phyloP scores from a whole-genome alignment of 768 basidiomycete genomes.

The Dacryopinax primogenitus region DNA sequence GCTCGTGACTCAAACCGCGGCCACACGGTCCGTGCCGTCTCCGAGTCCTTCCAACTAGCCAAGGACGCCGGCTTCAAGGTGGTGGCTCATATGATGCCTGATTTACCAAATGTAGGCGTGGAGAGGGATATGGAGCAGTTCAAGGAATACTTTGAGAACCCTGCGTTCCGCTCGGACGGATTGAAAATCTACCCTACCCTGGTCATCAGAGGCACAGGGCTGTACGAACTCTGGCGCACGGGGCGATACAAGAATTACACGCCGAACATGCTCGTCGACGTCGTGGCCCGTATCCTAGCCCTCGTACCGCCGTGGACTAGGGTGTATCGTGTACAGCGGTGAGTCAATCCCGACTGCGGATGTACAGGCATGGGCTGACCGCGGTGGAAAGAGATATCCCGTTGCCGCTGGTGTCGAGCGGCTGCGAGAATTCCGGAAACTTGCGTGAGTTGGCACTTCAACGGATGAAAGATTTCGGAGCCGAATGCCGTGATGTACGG shows the following conservation, averaged over 20 bases:
- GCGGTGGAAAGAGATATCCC: conserved; percentile 69
- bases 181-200: conserved; percentile 97
- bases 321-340: conserved; percentile 96
- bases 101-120: conserved; percentile 92
- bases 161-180: conserved; percentile 91
- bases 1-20: conserved; percentile 97
- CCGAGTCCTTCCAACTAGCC: conserved; percentile 91
- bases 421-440: conserved; percentile 96
- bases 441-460: conserved; percentile 89
- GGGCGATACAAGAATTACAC: conserved; percentile 99
- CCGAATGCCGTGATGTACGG: conserved; percentile 91
- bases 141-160: conserved; percentile 99
- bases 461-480: conserved; percentile 98
- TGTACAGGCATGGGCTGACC: background rate
- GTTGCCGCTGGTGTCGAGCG: conserved; percentile 87
- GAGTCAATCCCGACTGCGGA: conserved; percentile 16
- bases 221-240: conserved; percentile 93
- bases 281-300: conserved; percentile 89
- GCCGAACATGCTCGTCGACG: conserved; percentile 95
- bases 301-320: conserved; percentile 97
- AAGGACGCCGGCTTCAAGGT: conserved; percentile 99
- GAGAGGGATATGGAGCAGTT: conserved; percentile 98
- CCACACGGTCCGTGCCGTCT: conserved; percentile 93
- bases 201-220: conserved; percentile 90
- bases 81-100: conserved; percentile 99